Conservation (phyloP, 805 yeast genomes). For the Novakomyces olei region DNA sequence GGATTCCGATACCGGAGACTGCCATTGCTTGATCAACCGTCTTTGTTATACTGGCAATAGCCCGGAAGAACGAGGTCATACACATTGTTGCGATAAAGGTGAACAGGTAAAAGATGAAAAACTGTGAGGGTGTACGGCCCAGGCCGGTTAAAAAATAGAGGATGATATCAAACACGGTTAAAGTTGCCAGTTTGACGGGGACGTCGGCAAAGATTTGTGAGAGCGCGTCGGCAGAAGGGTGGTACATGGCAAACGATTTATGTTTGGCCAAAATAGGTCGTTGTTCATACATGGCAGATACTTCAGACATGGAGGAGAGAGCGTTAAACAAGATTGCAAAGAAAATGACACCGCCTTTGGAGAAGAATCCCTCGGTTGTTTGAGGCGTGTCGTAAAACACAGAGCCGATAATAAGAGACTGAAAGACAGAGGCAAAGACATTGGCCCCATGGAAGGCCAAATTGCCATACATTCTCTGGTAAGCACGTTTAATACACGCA, state of each 20-base stretch:
- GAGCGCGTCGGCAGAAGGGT: slow-evolving; percentile 41
- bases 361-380: slow-evolving; percentile 32
- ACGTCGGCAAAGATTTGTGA: slow-evolving; percentile 39
- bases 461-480: slow-evolving; percentile 36
- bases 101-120: slow-evolving; percentile 29
- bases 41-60: slow-evolving; percentile 17
- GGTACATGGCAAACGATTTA: slow-evolving; percentile 33
- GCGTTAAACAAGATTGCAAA: slow-evolving; percentile 27
- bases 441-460: slow-evolving; percentile 26
- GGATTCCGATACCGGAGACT: slow-evolving; percentile 21
- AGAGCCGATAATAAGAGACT: slow-evolving; percentile 43
- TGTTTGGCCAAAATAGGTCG: slow-evolving; percentile 40
- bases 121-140: slow-evolving; percentile 30
- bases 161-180: slow-evolving; percentile 26
- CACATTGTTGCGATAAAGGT: slow-evolving; percentile 23
- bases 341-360: slow-evolving; percentile 42
- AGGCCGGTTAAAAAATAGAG: slow-evolving; percentile 34
- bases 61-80: slow-evolving; percentile 34
- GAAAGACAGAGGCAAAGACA: slow-evolving; percentile 27
- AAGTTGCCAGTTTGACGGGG: slow-evolving; percentile 26
- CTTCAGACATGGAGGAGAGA: slow-evolving; percentile 24
- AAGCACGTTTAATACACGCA: slow-evolving; percentile 10
- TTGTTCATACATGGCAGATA: slow-evolving; percentile 22
- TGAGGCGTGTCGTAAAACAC: slow-evolving; percentile 32
- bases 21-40: slow-evolving; percentile 22